These are phyloP conservation scores for Ceratocystis ficicola DNA, from an alignment of 2,329 filamentous ascomycete genomes.

Conservation along the genomic window DNA sequence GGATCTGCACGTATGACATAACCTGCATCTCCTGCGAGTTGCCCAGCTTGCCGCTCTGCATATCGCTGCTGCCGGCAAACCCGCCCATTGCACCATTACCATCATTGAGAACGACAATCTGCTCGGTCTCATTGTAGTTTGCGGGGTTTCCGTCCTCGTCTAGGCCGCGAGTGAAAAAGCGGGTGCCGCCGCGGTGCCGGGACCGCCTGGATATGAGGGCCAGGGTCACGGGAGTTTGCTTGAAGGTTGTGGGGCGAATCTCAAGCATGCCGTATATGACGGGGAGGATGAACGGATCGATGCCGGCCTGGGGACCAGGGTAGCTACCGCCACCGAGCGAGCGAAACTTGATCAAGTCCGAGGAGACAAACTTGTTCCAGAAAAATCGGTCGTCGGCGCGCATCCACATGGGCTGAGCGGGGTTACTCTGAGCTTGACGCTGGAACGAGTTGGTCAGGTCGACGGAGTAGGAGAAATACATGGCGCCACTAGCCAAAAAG, in stretches of 20 bases:
- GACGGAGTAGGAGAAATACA: constrained; percentile 97
- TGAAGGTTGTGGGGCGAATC: constrained; percentile 76
- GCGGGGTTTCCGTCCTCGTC: constrained; percentile 92
- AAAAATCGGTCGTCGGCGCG: constrained; percentile 95
- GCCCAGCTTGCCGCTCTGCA: constrained; percentile 59
- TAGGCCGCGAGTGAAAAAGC: constrained; percentile 89
- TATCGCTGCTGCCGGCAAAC: constrained; percentile 63
- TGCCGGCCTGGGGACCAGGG: constrained; percentile 56
- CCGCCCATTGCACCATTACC: constrained; percentile 60
- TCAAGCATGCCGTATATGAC: constrained; percentile 95
- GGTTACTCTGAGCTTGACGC: constrained; percentile 68
- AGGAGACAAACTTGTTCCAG: constrained; percentile 91
- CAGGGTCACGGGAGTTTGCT: constrained; percentile 71
- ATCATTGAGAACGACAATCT: constrained; percentile 82
- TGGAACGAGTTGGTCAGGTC: constrained; percentile 97
- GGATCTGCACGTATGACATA: constrained; percentile 87
- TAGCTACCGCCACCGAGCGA: constrained; percentile 49
- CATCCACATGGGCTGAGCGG: constrained; percentile 69
- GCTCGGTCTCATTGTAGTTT: constrained; percentile 98
- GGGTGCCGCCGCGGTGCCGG: constrained; percentile 74
- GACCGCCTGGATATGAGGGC: constrained; percentile 81
- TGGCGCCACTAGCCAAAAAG: constrained; percentile 69
- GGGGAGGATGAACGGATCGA: constrained; percentile 86
- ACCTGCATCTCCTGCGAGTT: constrained; percentile 67
- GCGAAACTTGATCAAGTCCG: constrained; percentile 83